Evolutionary conservation across 1,284 basidiomycete genomes (phyloP).

Genomic region (Irpex sp.): DNA sequence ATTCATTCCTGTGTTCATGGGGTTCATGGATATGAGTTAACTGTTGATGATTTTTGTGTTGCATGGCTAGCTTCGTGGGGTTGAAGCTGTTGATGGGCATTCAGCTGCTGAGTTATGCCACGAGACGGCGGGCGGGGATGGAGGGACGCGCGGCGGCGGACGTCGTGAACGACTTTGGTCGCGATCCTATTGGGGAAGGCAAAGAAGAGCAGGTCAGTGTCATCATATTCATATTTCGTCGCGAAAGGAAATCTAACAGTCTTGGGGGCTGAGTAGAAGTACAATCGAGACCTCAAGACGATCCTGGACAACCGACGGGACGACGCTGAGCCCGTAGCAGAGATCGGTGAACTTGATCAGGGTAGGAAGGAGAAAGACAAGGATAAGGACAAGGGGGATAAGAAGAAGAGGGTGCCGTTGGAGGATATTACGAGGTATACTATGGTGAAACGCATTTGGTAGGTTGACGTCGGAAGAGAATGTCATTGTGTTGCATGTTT

Average conservation of each 20-base stretch:
- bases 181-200: constrained; percentile 85
- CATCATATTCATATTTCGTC: too few species aligned
- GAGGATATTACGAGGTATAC: constrained; percentile 90
- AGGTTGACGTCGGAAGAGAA: not conserved
- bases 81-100: constrained; percentile 89
- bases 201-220: constrained; percentile 81
- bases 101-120: constrained; percentile 82
- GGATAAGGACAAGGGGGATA: constrained; percentile 35
- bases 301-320: constrained; percentile 69
- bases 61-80: constrained; percentile 59
- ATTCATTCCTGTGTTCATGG: too few species aligned
- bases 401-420: constrained; percentile 63
- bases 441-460: constrained; percentile 95
- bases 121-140: constrained; percentile 71
- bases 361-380: constrained; percentile 13
- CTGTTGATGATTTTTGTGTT: too few species aligned
- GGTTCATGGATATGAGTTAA: too few species aligned
- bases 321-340: constrained; percentile 62
- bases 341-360: constrained; percentile 62
- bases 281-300: constrained; percentile 76
- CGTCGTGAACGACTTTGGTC: constrained; percentile 78
- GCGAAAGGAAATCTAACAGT: too few species aligned
- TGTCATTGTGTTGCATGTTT: not conserved
- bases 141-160: constrained; percentile 70
- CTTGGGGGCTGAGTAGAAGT: constrained; percentile 63